Conservation (phyloP, 768 basidiomycete species). For the Phlebiopsis flavidoalba region DNA sequence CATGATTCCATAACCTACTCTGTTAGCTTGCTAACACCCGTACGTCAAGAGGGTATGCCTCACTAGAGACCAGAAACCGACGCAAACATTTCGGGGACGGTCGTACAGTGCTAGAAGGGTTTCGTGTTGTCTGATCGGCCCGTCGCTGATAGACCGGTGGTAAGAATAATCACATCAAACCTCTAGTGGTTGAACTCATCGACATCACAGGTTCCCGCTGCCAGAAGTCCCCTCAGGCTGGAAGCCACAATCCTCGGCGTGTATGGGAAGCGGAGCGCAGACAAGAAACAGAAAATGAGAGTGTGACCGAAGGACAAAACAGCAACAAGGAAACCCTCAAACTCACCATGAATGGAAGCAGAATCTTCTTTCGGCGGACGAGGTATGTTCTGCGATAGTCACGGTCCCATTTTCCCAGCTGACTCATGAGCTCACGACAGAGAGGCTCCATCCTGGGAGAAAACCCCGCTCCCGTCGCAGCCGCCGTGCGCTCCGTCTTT, state of each 20-base stretch:
- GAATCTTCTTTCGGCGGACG: constrained; percentile 57
- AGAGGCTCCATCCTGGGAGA: constrained; percentile 84
- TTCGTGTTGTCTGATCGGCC: constrained; percentile 69
- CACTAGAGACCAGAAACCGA: constrained; percentile 10
- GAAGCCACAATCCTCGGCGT: constrained; percentile 76
- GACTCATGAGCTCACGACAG: constrained; percentile 33
- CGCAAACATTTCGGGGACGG: constrained; percentile 71
- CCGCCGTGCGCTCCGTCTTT: constrained; percentile 86
- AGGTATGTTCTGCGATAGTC: constrained; percentile 44
- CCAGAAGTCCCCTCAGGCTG: constrained; percentile 81
- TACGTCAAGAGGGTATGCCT: constrained; percentile 15
- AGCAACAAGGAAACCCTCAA: constrained; percentile 31
- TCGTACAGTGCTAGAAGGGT: constrained; percentile 60
- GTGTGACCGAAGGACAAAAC: constrained; percentile 33
- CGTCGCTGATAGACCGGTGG: constrained; percentile 67
- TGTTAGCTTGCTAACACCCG: neutral
- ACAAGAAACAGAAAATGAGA: constrained; percentile 30
- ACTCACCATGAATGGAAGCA: constrained; percentile 50
- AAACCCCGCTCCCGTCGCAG: constrained; percentile 56
- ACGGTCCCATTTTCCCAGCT: neutral
- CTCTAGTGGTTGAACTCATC: constrained; percentile 4
- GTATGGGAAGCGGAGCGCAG: constrained; percentile 56
- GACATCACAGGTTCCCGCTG: constrained; percentile 63
- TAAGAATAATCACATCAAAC: constrained; percentile 21
- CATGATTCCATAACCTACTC: neutral